These are phyloP conservation scores for Pontederia paniculata DNA, from an alignment of 176 grass and related monocot species.

Conservation along the genomic window DNA sequence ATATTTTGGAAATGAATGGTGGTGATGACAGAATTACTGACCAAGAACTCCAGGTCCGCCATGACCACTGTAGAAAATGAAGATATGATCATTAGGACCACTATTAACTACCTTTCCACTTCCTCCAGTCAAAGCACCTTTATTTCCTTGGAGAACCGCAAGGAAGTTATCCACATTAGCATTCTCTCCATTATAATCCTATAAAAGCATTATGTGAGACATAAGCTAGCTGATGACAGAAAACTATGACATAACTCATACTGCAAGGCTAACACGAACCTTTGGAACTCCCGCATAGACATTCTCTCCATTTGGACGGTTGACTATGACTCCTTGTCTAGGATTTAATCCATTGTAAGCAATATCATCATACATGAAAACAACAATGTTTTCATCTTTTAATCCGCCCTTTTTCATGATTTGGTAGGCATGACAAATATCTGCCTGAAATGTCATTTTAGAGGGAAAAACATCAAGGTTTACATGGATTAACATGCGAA, in stretches of 20 bases:
- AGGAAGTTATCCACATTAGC: conserved; percentile 78
- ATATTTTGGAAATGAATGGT: not conserved
- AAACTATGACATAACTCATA: not conserved
- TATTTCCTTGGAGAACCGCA: conserved; percentile 78
- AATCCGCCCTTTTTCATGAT: conserved; percentile 93
- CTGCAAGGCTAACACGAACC: conserved; percentile 24
- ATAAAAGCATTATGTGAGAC: conserved; percentile 5
- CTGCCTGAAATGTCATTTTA: conserved; percentile 38
- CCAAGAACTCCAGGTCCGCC: conserved; percentile 91
- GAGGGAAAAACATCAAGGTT: not conserved
- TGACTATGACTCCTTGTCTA: conserved; percentile 64
- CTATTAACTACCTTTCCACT: conserved; percentile 89
- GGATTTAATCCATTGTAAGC: conserved; percentile 64
- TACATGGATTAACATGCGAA: not conserved
- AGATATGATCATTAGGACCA: conserved; percentile 92
- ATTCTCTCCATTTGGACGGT: conserved; percentile 73
- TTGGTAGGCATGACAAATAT: conserved; percentile 96
- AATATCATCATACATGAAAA: conserved; percentile 99
- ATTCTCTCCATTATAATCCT: conserved; percentile 86
- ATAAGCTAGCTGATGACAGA: not conserved
- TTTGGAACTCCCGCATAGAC: conserved; percentile 92
- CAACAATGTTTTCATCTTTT: conserved; percentile 85
- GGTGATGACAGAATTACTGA: conserved; percentile 27
- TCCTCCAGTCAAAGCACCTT: conserved; percentile 68
- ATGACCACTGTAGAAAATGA: conserved; percentile 88